Conservation (phyloP, 2,329 filamentous ascomycete genomes). For the Diaporthe caulivora region DNA sequence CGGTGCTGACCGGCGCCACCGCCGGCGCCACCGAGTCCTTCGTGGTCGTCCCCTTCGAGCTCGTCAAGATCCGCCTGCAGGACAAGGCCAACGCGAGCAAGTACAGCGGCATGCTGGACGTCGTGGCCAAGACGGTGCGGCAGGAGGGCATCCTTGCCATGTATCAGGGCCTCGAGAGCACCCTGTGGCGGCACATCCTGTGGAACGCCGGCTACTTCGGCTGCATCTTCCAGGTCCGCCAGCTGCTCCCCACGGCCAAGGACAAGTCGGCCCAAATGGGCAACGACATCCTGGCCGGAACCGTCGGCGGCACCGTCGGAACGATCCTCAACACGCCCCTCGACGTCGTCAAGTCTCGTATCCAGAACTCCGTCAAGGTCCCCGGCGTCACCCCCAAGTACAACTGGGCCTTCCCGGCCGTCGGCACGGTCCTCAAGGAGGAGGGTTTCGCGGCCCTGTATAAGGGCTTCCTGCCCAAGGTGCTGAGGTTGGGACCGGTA, state of each 20-base stretch:
- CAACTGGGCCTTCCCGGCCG: slow-evolving; percentile 95
- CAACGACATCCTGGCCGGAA: slow-evolving; percentile 90
- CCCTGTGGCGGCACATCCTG: slow-evolving; percentile 92
- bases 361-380: slow-evolving; percentile 92
- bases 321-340: slow-evolving; percentile 93
- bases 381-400: slow-evolving; percentile 90
- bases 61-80: slow-evolving; percentile 98
- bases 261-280: slow-evolving; percentile 84
- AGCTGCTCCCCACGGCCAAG: slow-evolving; percentile 82
- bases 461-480: slow-evolving; percentile 98
- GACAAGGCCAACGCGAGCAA: slow-evolving; percentile 93
- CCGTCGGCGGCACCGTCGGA: slow-evolving; percentile 86
- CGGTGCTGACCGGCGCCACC: slow-evolving; percentile 91
- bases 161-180: slow-evolving; percentile 97
- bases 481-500: slow-evolving; percentile 78
- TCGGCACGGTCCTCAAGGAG: slow-evolving; percentile 89
- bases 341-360: slow-evolving; percentile 98
- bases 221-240: slow-evolving; percentile 96
- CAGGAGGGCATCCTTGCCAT: slow-evolving; percentile 87
- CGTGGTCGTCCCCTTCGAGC: slow-evolving; percentile 97
- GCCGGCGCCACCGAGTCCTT: slow-evolving; percentile 96
- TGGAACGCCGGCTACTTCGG: slow-evolving; percentile 94
- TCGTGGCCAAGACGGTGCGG: slow-evolving; percentile 83
- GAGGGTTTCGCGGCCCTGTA: slow-evolving; percentile 94
- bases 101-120: slow-evolving; percentile 86